Conservation (phyloP, 345 rosid genomes). For the Murraya koenigii region DNA sequence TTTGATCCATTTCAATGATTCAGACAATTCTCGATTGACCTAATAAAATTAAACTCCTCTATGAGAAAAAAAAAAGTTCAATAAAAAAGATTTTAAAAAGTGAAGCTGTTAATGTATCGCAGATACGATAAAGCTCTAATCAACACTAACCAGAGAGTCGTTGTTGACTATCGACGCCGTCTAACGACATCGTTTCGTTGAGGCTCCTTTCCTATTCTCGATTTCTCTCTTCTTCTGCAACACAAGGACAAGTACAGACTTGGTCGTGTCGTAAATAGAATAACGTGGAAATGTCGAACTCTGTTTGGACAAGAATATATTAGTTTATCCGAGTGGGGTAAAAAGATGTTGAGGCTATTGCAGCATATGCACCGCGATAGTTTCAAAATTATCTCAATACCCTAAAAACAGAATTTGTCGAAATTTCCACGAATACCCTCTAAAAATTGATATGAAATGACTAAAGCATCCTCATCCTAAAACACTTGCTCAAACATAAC, state of each 20-base stretch:
- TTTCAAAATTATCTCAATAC: too few relatives aligned
- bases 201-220: not conserved
- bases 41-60: not conserved
- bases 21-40: not conserved
- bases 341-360: too few relatives aligned
- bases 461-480: too few relatives aligned
- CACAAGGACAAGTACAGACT: not conserved
- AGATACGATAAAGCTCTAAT: not conserved
- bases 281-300: not conserved
- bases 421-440: too few relatives aligned
- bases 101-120: not conserved
- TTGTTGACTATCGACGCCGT: not conserved
- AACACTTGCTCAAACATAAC: too few relatives aligned
- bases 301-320: not conserved
- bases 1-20: not conserved
- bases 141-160: not conserved
- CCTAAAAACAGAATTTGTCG: too few relatives aligned
- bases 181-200: constrained; percentile 5
- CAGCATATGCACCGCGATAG: too few relatives aligned
- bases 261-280: not conserved
- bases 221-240: not conserved
- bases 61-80: not conserved
- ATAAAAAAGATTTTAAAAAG: not conserved
- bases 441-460: too few relatives aligned
- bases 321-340: not conserved